These are phyloP conservation scores for Celoporthe dispersa DNA, from an alignment of 2,329 filamentous ascomycete species.

Conservation along the genomic window DNA sequence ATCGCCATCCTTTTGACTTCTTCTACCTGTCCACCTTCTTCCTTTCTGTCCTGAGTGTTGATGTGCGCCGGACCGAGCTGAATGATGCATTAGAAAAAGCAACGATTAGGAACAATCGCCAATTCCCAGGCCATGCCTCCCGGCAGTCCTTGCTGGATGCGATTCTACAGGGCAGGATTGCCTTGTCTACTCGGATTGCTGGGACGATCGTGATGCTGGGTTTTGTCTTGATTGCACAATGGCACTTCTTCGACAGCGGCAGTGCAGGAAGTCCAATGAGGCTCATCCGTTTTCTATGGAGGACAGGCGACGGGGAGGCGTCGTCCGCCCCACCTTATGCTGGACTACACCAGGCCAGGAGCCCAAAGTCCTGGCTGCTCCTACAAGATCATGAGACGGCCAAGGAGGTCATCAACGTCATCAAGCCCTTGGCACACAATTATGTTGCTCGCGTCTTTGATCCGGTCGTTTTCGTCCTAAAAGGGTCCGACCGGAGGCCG, in stretches of 20 bases:
- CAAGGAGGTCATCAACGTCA: constrained; percentile 73
- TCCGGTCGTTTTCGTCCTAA: constrained; percentile 73
- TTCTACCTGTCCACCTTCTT: constrained; percentile 82
- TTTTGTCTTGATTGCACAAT: constrained; percentile 74
- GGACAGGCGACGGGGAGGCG: constrained; percentile 34
- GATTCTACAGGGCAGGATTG: constrained; percentile 66
- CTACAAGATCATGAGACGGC: constrained; percentile 81
- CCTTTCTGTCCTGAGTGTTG: constrained; percentile 76
- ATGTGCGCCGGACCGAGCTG: constrained; percentile 76
- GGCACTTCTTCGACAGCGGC: constrained; percentile 70
- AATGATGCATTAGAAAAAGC: constrained; percentile 70
- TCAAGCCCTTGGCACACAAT: constrained; percentile 72
- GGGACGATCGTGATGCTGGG: constrained; percentile 74
- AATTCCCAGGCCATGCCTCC: constrained; percentile 32
- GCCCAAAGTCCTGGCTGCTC: constrained; percentile 76
- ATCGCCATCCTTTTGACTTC: constrained; percentile 78
- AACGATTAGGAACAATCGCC: constrained; percentile 47
- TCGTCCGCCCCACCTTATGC: constrained; percentile 52
- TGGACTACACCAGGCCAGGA: constrained; percentile 73
- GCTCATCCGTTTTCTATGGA: constrained; percentile 39
- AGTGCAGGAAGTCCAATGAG: constrained; percentile 14
- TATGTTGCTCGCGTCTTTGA: constrained; percentile 77
- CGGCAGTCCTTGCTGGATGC: constrained; percentile 63
- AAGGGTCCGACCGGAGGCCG: constrained; percentile 68
- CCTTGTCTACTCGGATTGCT: constrained; percentile 74